Percentiles rank a stretch among this genome's conserved stretches.
Evolutionary conservation across 805 yeast genomes (phyloP).

Genomic region (Saccharomycopsis sp.): DNA sequence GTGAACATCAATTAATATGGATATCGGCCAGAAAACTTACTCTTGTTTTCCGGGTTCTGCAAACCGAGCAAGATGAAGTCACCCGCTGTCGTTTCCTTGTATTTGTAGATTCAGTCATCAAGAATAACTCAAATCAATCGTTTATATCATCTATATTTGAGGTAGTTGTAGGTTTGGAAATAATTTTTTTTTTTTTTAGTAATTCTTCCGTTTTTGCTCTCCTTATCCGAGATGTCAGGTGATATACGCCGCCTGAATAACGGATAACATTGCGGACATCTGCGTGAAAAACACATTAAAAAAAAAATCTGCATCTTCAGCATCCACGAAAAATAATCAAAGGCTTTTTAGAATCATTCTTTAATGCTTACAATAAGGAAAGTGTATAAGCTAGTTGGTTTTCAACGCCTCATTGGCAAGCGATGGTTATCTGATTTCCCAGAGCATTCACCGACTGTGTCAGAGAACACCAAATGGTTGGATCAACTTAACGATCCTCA

Average conservation of each 20-base stretch:
- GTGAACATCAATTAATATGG: neutral
- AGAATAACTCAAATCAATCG: neutral
- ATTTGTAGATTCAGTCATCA: neutral
- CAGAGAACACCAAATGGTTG: conserved; percentile 1
- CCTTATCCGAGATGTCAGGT: too few relatives aligned
- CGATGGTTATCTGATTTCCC: neutral
- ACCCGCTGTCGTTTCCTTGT: conserved; percentile 15
- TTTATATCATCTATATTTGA: neutral
- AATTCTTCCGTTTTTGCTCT: too few relatives aligned
- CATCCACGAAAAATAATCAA: too few relatives aligned
- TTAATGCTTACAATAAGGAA: too few relatives aligned
- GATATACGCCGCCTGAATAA: too few relatives aligned
- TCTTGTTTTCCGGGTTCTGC: conserved; percentile 12
- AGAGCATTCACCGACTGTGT: neutral
- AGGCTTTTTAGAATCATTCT: too few relatives aligned
- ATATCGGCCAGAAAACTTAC: conserved; percentile 1
- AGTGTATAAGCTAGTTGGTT: too few relatives aligned
- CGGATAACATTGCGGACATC: too few relatives aligned
- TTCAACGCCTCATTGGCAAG: too few relatives aligned
- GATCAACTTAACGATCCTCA: neutral
- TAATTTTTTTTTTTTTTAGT: neutral
- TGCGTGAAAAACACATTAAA: too few relatives aligned
- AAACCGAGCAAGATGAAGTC: conserved; percentile 16
- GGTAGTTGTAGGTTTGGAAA: neutral
- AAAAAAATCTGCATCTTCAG: too few relatives aligned